Base-by-base conservation (phyloP, 495 filamentous ascomycete genomes). In the Rostrohypoxylon terebratum region DNA sequence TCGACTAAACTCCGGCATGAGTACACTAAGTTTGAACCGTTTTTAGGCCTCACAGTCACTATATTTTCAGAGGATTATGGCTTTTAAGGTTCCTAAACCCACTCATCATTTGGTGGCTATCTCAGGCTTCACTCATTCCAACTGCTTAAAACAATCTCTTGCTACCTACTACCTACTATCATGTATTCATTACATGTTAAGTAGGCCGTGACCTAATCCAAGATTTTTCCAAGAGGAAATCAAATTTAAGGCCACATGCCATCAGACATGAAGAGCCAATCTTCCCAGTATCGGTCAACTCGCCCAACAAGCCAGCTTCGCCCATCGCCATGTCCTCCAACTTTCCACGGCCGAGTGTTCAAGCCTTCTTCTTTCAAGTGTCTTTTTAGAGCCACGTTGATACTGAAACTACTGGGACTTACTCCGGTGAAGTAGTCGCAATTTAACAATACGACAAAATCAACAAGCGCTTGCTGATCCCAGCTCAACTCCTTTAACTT, bases 221-320 rank as follows among this genome's bases (percentile, higher is more conserved):
- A n/a, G n/a, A n/a, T n/a, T n/a, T n/a, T n/a, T n/a, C n/a, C n/a
- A n/a, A n/a, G n/a, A n/a, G n/a, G n/a, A n/a, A n/a, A n/a, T n/a
- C 23, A 1, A 4, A 40, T 2, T 73, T 53, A 83, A 18, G 82
- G 80, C 81, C 82, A 84, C 68, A 84, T 69, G 0, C 81, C 81
- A 36, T 84, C 82, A 40, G 76, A 84, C 81, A 84, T 84, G 33
- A 81, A 84, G 7, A 83, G 62, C 81, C 82, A 83, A 34, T 84
- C 80, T 16, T 82, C 78, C 81, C 80, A 83, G 53, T 83, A 84
- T 4, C 76, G 62, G 18, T 78, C 72, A 51, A 81, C 81, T 7
- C 71, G 78, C 2, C 82, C 82, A 0, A 81, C 72, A 31, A 84
- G 67, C 81, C 81, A 82, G 33, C 81, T 84, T 28, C 79, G 61